phyloP scores from a whole-genome alignment of 441 rosid genomes.

The Isatis lusitanica region DNA sequence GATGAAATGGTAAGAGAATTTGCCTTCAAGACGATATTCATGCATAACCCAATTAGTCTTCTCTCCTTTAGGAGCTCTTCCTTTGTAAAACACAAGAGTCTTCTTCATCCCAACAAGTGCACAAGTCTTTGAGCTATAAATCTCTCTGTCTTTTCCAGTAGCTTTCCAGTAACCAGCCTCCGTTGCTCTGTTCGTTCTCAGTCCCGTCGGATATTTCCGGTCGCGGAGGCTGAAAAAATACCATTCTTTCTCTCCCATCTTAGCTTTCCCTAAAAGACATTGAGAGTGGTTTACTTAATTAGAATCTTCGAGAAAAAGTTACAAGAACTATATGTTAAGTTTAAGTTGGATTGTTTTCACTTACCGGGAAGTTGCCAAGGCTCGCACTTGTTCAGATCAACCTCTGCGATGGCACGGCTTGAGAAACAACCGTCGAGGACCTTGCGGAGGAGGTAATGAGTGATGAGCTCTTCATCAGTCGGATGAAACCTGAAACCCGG shows the following conservation, averaged over 20 bases:
- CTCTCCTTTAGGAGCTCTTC: constrained; percentile 93
- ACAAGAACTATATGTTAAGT: background rate
- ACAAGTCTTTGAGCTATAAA: constrained; percentile 80
- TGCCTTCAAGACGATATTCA: constrained; percentile 93
- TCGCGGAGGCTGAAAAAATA: constrained; percentile 87
- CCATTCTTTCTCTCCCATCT: constrained; percentile 98
- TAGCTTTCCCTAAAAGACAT: constrained; percentile 59
- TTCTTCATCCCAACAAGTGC: constrained; percentile 96
- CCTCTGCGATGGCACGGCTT: constrained; percentile 85
- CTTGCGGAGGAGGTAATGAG: constrained; percentile 82
- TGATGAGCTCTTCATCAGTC: constrained; percentile 90
- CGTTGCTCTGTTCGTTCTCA: constrained; percentile 92
- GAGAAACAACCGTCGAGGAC: constrained; percentile 77
- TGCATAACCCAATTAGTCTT: constrained; percentile 98
- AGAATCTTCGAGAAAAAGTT: background rate
- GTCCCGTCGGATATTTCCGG: constrained; percentile 91
- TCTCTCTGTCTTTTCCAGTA: constrained; percentile 90
- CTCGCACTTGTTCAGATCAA: constrained; percentile 92
- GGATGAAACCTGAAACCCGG: constrained; percentile 96
- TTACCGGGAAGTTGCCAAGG: constrained; percentile 98
- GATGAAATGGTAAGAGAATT: constrained; percentile 70
- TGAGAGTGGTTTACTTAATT: background rate
- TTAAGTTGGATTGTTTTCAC: background rate
- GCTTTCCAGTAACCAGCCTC: constrained; percentile 98
- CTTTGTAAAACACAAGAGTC: constrained; percentile 84